Base-by-base conservation (phyloP, 2,329 filamentous ascomycete genomes). In the Penicillium palitans region DNA sequence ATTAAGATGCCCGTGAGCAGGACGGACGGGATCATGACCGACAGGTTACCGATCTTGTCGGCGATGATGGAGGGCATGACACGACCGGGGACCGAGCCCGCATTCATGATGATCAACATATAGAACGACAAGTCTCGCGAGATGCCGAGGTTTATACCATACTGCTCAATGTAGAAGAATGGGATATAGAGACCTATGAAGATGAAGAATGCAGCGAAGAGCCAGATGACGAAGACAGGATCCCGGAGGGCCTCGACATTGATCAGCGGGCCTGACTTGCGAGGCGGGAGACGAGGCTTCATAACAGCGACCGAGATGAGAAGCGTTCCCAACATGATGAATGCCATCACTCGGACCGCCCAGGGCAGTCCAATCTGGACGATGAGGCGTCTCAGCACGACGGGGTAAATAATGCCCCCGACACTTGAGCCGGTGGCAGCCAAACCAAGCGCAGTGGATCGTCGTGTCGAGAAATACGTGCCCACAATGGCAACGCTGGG, bases 321-420 rank as follows among this genome's bases (percentile, higher is more conserved):
- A 19, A 52, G 49, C 13, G 37, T 52, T 17, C 24, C 49, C 2
- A 52, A 12, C 49, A 52, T 52, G 39, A 52, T 52, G 5, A 52
- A 52, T 3, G 37, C 37, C 35, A 52, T 52, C 19, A 31, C 24
- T 27, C 49, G 37, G n/a, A 31, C 25, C 3, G 49, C 37, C 49
- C 49, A 52, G 15, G 37, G 37, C 7, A 52, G 6, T 17, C 49
- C 49, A 4, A 41, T 24, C 3, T 52, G 35, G 17, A 24, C 49
- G n/a, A 52, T 41, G 7, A 52, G 17, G 2, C 37, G 24, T 1
- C 57, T 46, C 8, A 79, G 72, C 37, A 82, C 73, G 21, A 75
- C 68, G 0, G 80, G 78, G 59, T 79, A 80, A 2, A 83, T 61
- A 10, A 83, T 70, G 0, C 80, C 80, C 6, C 76, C 76, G 1